Evolutionary conservation across 2,329 filamentous ascomycete species (phyloP).

Genomic region (Ophiostoma quercus): DNA sequence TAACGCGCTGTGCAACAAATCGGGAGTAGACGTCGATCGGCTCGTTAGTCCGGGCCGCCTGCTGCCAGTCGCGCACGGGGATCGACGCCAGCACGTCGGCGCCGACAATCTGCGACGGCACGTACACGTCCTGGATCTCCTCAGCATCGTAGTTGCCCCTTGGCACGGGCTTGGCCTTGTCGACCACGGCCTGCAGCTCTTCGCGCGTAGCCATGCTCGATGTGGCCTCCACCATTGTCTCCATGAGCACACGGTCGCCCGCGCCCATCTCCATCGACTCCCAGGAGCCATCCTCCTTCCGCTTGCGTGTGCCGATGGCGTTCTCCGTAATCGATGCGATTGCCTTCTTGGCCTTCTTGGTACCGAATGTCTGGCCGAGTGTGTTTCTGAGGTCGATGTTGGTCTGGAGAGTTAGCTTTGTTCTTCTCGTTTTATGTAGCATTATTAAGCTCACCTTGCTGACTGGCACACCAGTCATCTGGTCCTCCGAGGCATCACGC

Average conservation of each 20-base stretch:
- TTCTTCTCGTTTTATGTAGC: not conserved
- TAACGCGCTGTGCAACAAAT: constrained; percentile 61
- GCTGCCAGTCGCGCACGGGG: constrained; percentile 68
- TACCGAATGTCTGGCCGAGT: constrained; percentile 74
- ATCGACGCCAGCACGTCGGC: constrained; percentile 61
- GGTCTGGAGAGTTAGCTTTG: constrained; percentile 38
- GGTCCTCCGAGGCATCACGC: constrained; percentile 47
- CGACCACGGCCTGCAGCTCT: constrained; percentile 45
- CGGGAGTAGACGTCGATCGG: constrained; percentile 53
- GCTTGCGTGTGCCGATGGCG: constrained; percentile 49
- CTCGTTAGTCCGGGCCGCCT: constrained; percentile 55
- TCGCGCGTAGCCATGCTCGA: constrained; percentile 46
- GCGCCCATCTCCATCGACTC: constrained; percentile 30
- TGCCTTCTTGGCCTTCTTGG: constrained; percentile 78
- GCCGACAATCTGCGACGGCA: constrained; percentile 61
- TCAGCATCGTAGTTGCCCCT: constrained; percentile 61
- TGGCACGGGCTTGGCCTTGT: constrained; percentile 68
- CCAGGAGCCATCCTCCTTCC: constrained; percentile 44
- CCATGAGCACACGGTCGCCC: constrained; percentile 56
- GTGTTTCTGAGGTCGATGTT: constrained; percentile 59
- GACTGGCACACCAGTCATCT: constrained; percentile 37
- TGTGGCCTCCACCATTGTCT: constrained; percentile 57
- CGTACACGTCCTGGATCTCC: constrained; percentile 68
- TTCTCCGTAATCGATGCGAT: constrained; percentile 65
- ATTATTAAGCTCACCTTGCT: constrained; percentile 35